phyloP scores from a whole-genome alignment of 345 rosid genomes.

The Murraya koenigii region DNA sequence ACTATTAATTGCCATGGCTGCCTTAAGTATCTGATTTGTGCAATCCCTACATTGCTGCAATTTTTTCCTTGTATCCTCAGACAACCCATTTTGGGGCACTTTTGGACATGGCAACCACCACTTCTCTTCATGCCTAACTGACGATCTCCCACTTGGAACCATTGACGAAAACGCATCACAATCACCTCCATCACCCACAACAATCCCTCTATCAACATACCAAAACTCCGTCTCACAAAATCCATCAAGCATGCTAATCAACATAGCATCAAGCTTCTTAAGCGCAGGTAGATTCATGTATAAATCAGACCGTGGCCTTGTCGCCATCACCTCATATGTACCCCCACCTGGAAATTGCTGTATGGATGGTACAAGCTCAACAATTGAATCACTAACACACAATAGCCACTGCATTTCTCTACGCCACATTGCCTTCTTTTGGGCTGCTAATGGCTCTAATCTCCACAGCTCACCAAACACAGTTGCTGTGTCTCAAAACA shows the following conservation, averaged over 20 bases:
- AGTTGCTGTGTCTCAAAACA: conserved; percentile 52
- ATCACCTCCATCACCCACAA: conserved; percentile 55
- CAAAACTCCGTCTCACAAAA: conserved; percentile 75
- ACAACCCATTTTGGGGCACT: conserved; percentile 73
- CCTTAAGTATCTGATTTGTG: conserved; percentile 90
- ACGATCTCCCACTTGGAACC: conserved; percentile 55
- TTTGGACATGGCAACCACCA: conserved; percentile 93
- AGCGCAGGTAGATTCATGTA: conserved; percentile 92
- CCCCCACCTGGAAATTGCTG: conserved; percentile 95
- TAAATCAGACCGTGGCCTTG: conserved; percentile 83
- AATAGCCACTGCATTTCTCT: conserved; percentile 97
- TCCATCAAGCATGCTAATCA: conserved; percentile 73
- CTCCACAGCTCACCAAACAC: conserved; percentile 97
- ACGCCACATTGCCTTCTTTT: conserved; percentile 87
- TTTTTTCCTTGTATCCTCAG: conserved; percentile 70
- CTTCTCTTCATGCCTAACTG: conserved; percentile 91
- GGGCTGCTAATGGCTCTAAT: conserved; percentile 82
- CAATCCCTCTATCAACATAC: conserved; percentile 89
- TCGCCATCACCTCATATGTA: conserved; percentile 86
- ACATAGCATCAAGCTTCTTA: conserved; percentile 93
- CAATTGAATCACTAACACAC: conserved; percentile 90
- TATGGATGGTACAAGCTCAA: conserved; percentile 91
- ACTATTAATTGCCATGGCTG: conserved; percentile 94
- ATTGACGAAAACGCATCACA: conserved; percentile 44
- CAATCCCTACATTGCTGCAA: conserved; percentile 86